A percentile compares a stretch with the other conserved stretches of the same genome.
Evolutionary conservation across 2,329 filamentous ascomycete genomes (phyloP).

Genomic region (Zymoseptoria pseudotritici): DNA sequence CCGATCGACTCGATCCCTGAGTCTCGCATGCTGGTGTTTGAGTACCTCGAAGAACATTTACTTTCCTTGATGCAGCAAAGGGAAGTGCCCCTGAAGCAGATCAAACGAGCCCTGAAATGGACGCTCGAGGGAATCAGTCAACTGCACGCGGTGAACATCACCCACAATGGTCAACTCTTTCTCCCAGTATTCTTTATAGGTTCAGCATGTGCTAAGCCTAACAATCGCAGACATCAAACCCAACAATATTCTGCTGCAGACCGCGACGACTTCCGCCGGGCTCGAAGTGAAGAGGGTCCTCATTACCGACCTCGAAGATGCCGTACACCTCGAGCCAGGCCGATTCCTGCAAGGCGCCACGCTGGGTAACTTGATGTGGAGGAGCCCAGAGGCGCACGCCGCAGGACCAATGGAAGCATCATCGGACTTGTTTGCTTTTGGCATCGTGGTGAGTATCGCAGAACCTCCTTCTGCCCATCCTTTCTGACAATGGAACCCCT

Average conservation of each 20-base stretch:
- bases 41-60: not conserved
- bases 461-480: not conserved
- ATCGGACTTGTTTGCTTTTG: conserved; percentile 27
- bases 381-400: conserved; percentile 27
- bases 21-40: not conserved
- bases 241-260: conserved; percentile 26
- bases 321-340: conserved; percentile 29
- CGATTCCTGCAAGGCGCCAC: conserved; percentile 26
- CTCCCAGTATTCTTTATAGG: not conserved
- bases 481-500: not conserved
- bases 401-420: conserved; percentile 25
- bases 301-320: conserved; percentile 28
- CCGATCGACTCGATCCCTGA: not conserved
- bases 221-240: conserved; percentile 23
- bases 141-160: not conserved
- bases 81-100: not conserved
- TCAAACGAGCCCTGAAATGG: not conserved
- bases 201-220: not conserved
- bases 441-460: conserved; percentile 13
- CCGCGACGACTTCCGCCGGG: conserved; percentile 6
- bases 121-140: not conserved
- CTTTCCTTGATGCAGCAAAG: not conserved
- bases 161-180: not conserved
- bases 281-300: conserved; percentile 18
- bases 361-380: conserved; percentile 28